Base-by-base conservation (phyloP, 2,329 filamentous ascomycete genomes). In the Dissoconium aciculare region DNA sequence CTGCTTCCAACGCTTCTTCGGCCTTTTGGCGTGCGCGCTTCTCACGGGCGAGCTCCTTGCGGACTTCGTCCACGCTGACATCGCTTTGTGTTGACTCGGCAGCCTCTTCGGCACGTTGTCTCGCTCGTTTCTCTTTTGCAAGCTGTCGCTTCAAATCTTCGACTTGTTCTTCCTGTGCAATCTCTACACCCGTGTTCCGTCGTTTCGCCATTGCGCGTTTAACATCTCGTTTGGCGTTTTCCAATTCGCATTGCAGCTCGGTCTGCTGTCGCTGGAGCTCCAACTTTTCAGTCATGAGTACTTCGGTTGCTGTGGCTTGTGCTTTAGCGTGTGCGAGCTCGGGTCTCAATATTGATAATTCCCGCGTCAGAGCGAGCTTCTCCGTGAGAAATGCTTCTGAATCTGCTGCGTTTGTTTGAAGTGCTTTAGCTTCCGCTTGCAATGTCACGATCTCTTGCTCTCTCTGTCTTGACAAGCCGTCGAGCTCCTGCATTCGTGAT, bases 241-340 rank as follows among this genome's bases (percentile, higher is more conserved):
- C 81, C 2, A 93, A 64, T 44, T 92, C 79, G 26, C 82, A 74
- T 52, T 92, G 79, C 2, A 85, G 55, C 2, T 76, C 73, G 47
- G 68, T 76, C 15, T 93, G 55, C 54, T 89, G 80, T 27, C 79
- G 74, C 49, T 89, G 76, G 10, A 94, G 58, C 2, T 77, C 67
- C 27, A 87, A 63, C 53, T 91, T 93, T 50, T 92, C 83, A 2
- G 77, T 64, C 11, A 91, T 62, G 8, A 81, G 60, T 2, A 69
- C 66, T 46, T 84, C 74, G 32, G 85, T 72, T 10, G 64, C 62
- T 17, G 59, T 54, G 12, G 61, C 62, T 49, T 78, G 71, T 5
- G 65, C 60, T 39, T 64, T 66, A 10, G 78, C 55, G 45, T 73
- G 69, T 39, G 76, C 71, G 17, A 77, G 47, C 50, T 78, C 73